phyloP scores from a whole-genome alignment of 805 yeast genomes.

The Candida vaughaniae region DNA sequence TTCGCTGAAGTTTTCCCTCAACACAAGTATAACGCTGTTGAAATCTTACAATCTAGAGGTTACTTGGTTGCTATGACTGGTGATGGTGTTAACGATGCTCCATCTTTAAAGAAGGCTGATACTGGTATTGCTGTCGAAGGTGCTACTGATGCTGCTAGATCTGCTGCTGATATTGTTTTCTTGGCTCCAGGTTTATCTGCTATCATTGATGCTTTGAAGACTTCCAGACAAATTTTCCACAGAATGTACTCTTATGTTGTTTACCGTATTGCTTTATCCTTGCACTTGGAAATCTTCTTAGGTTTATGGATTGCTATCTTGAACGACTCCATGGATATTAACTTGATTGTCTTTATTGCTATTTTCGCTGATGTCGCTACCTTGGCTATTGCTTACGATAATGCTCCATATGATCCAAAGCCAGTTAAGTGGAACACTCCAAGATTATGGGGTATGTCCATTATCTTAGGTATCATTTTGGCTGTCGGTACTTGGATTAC shows the following conservation, averaged over 20 bases:
- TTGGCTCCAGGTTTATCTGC: slow-evolving; percentile 94
- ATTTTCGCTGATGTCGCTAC: slow-evolving; percentile 97
- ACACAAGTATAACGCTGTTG: slow-evolving; percentile 95
- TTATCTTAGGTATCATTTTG: slow-evolving; percentile 78
- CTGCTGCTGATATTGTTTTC: slow-evolving; percentile 94
- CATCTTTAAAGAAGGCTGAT: slow-evolving; percentile 90
- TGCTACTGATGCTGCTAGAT: slow-evolving; percentile 96
- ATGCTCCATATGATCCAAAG: slow-evolving; percentile 89
- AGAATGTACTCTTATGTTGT: slow-evolving; percentile 98
- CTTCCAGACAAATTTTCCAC: slow-evolving; percentile 97
- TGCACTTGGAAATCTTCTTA: slow-evolving; percentile 90
- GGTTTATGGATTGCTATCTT: slow-evolving; percentile 97
- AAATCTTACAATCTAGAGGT: slow-evolving; percentile 92
- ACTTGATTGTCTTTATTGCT: slow-evolving; percentile 93
- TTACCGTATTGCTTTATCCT: slow-evolving; percentile 94
- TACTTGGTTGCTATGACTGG: slow-evolving; percentile 99
- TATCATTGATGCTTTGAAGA: slow-evolving; percentile 87
- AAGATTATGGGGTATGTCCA: slow-evolving; percentile 96
- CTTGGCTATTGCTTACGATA: slow-evolving; percentile 94
- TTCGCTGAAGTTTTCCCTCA: slow-evolving; percentile 98
- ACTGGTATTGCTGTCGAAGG: slow-evolving; percentile 97
- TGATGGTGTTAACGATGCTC: slow-evolving; percentile 99
- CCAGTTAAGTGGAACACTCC: slow-evolving; percentile 98
- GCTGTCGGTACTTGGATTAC: slow-evolving; percentile 95
- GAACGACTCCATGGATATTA: slow-evolving; percentile 81